Evolutionary conservation across 192 early-diverging fungal species (phyloP).

Genomic region (Backusella mclennaniae): DNA sequence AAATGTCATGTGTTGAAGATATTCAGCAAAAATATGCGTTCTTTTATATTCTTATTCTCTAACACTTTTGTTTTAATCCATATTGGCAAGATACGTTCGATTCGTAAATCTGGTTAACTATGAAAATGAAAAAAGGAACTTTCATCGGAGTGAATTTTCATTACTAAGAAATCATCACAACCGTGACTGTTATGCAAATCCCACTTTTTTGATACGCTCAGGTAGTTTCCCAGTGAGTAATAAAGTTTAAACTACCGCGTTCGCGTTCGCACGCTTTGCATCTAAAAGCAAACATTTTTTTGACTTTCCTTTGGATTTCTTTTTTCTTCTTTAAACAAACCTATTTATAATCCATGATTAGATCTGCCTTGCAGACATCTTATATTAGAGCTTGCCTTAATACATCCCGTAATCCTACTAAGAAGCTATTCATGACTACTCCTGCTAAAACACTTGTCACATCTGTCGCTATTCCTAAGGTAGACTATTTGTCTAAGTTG

Average conservation of each 20-base stretch:
- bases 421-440: neutral
- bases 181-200: neutral
- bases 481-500: neutral
- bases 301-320: neutral
- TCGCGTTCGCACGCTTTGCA: constrained; percentile 8
- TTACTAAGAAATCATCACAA: constrained; percentile 1
- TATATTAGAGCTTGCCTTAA: constrained; percentile 15
- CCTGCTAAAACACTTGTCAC: neutral
- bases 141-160: neutral
- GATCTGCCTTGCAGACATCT: constrained; percentile 3
- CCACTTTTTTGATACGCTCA: constrained; percentile 2
- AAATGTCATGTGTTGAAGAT: neutral
- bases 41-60: neutral
- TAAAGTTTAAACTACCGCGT: constrained; percentile 8
- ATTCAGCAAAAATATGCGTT: neutral
- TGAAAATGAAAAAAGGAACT: neutral
- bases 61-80: neutral
- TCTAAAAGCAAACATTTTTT: neutral
- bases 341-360: constrained; percentile 2
- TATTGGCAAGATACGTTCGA: neutral
- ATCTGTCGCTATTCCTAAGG: constrained; percentile 15
- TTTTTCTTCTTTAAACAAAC: neutral
- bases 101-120: neutral
- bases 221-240: neutral
- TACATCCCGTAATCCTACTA: constrained; percentile 4